phyloP scores from a whole-genome alignment of 768 basidiomycete species.

The Calvatia gigantea region DNA sequence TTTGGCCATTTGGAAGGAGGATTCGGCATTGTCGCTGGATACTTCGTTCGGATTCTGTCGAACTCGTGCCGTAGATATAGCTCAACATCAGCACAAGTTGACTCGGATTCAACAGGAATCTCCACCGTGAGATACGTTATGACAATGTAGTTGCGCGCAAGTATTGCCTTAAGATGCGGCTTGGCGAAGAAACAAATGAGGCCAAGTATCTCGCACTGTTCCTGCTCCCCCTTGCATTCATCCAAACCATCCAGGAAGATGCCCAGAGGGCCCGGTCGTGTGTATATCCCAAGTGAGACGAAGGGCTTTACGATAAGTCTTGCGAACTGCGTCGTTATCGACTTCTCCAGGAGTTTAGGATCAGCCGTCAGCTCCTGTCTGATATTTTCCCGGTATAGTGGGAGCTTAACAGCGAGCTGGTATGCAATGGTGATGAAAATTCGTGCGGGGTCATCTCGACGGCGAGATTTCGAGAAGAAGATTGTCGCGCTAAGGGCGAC shows the following conservation, averaged over 20 bases:
- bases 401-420: not conserved
- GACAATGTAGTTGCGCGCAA: not conserved
- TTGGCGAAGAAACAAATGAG: constrained; percentile 14
- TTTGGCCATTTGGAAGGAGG: constrained; percentile 16
- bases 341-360: constrained; percentile 9
- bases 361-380: not conserved
- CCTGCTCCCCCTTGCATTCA: not conserved
- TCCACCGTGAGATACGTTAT: not conserved
- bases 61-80: constrained; percentile 15
- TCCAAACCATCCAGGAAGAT: not conserved
- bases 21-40: not conserved
- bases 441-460: not conserved
- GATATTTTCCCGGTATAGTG: not conserved
- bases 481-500: not conserved
- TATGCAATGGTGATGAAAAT: not conserved
- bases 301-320: not conserved
- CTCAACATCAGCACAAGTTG: constrained; percentile 16
- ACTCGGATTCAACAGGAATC: constrained; percentile 6
- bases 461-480: not conserved
- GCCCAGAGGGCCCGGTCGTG: not conserved
- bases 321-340: not conserved
- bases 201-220: constrained; percentile 16
- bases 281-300: not conserved
- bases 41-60: constrained; percentile 3
- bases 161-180: constrained; percentile 13